These are phyloP conservation scores for Suillus discolor DNA, from an alignment of 768 basidiomycete species.

Conservation along the genomic window DNA sequence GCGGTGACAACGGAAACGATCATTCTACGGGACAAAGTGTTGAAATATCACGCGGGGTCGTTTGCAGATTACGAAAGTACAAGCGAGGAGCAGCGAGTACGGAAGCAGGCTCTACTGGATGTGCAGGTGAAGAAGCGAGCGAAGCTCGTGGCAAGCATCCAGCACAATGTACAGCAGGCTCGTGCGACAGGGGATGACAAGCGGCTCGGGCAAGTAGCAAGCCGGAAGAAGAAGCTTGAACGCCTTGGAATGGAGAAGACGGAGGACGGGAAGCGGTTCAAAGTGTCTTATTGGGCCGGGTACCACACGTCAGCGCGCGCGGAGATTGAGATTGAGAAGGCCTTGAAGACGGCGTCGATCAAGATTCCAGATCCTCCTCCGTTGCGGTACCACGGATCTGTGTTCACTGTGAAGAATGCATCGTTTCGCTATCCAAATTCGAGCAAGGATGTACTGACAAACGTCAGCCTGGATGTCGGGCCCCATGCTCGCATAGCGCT, in stretches of 20 bases:
- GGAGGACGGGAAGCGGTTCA: constrained; percentile 50
- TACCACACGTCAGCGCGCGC: constrained; percentile 37
- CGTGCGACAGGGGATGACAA: constrained; percentile 67
- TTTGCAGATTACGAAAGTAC: constrained; percentile 52
- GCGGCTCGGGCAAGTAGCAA: constrained; percentile 51
- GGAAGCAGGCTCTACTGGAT: constrained; percentile 47
- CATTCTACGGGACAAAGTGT: constrained; percentile 52
- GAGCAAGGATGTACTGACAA: constrained; percentile 27
- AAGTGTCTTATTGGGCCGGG: constrained; percentile 54
- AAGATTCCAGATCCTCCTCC: constrained; percentile 32
- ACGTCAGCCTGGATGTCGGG: constrained; percentile 40
- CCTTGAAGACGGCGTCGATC: constrained; percentile 30
- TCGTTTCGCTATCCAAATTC: constrained; percentile 36
- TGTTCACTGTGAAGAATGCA: constrained; percentile 34
- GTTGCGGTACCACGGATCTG: constrained; percentile 36
- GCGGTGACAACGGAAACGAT: constrained; percentile 49
- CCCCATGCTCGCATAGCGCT: constrained; percentile 42
- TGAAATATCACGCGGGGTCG: constrained; percentile 61
- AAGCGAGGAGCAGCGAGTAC: constrained; percentile 46
- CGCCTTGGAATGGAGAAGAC: constrained; percentile 14
- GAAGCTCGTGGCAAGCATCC: constrained; percentile 58
- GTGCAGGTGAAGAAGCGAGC: constrained; percentile 45
- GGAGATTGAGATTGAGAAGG: constrained; percentile 40
- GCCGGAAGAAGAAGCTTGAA: constrained; percentile 60
- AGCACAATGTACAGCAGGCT: constrained; percentile 49